Conservation (phyloP, 2,329 filamentous ascomycete species). For the Monosporascus sp. region DNA sequence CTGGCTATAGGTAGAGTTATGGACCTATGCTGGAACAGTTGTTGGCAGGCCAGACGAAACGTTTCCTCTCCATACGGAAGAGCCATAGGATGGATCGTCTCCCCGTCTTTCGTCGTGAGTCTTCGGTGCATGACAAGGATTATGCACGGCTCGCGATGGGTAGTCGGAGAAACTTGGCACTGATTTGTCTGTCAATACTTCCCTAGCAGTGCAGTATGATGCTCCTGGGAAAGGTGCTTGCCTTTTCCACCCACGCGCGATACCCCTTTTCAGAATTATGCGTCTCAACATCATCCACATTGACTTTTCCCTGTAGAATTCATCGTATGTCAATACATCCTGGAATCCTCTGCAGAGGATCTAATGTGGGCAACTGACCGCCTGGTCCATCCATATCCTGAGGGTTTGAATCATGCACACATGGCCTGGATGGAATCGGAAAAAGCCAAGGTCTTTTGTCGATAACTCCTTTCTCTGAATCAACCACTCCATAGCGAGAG, state of each 20-base stretch:
- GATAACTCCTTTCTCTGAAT: too few species aligned
- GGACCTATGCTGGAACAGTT: conserved; percentile 15
- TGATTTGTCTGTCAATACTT: not conserved
- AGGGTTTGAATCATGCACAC: not conserved
- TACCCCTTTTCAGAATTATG: not conserved
- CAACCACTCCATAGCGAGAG: too few species aligned
- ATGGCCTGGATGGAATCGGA: not conserved
- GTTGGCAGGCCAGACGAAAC: conserved; percentile 5
- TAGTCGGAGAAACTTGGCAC: not conserved
- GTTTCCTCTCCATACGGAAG: conserved; percentile 8
- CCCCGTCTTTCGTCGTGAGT: not conserved
- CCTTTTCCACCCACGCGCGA: not conserved
- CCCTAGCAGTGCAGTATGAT: not conserved
- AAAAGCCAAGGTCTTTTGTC: not conserved
- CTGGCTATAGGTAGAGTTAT: conserved; percentile 3
- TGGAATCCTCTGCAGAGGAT: not conserved
- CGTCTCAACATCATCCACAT: not conserved
- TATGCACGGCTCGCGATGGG: conserved; percentile 1
- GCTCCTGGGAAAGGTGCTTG: not conserved
- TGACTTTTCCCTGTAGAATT: not conserved
- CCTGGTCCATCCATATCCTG: not conserved
- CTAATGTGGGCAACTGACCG: not conserved
- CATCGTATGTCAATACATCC: not conserved
- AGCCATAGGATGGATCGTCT: not conserved
- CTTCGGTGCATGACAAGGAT: conserved; percentile 11